Conservation (phyloP, 345 rosid genomes). For the Camelina neglecta region DNA sequence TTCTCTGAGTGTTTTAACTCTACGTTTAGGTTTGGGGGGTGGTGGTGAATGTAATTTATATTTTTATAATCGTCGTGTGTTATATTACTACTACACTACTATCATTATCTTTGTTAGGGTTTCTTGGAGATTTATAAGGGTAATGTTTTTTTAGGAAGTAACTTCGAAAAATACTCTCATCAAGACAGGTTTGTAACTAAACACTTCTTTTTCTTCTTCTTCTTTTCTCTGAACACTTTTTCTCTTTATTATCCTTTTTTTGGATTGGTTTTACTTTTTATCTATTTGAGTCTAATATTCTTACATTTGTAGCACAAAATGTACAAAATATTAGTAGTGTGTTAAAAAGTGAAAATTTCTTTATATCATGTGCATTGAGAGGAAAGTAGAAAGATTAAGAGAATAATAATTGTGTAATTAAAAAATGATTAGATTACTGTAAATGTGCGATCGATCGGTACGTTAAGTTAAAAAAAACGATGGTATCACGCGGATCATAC, state of each 20-base stretch:
- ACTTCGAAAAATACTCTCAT: conserved; percentile 35
- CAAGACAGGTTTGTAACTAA: conserved; percentile 42
- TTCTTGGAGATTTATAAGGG: conserved; percentile 29
- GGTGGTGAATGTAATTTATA: conserved; percentile 44
- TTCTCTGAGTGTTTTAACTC: conserved; percentile 41
- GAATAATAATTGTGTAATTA: neutral
- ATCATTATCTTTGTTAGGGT: conserved; percentile 27
- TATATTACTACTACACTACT: conserved; percentile 25
- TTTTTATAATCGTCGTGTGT: conserved; percentile 42
- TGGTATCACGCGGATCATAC: conserved; percentile 24
- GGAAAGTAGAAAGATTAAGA: neutral
- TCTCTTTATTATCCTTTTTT: conserved; percentile 6
- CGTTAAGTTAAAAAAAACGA: neutral
- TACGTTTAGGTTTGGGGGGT: conserved; percentile 36
- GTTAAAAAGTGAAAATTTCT: neutral
- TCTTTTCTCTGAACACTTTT: conserved; percentile 1
- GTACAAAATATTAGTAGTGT: neutral
- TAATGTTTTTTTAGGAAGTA: conserved; percentile 35
- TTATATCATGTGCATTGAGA: conserved; percentile 1
- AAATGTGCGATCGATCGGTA: conserved; percentile 22
- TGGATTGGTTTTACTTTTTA: neutral
- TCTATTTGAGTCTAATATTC: neutral
- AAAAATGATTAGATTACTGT: neutral
- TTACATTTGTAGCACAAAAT: neutral
- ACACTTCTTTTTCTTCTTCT: neutral